These are phyloP conservation scores for Leishmania martiniquensis DNA, from an alignment of 208 protist species.

Conservation along the genomic window DNA sequence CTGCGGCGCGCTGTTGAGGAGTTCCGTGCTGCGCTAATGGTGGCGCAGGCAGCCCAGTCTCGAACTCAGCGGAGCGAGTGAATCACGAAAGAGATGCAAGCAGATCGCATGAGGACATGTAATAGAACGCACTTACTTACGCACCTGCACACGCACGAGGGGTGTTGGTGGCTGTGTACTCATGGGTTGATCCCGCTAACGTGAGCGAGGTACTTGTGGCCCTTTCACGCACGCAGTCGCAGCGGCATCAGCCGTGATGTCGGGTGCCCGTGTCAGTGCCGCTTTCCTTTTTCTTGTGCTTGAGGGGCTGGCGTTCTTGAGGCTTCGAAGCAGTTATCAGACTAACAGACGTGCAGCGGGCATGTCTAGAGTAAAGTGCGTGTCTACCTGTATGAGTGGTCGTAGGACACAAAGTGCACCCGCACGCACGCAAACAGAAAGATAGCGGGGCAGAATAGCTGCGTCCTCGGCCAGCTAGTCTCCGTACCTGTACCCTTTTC, in stretches of 20 bases:
- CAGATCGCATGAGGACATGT: not conserved
- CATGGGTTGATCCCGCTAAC: not conserved
- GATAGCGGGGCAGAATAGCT: not conserved
- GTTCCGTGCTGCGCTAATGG: slow-evolving; percentile 57
- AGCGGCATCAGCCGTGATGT: not conserved
- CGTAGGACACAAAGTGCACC: not conserved
- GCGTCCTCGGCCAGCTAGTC: not conserved
- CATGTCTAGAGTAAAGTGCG: not conserved
- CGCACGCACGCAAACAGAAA: too few species aligned
- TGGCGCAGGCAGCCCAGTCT: slow-evolving; percentile 45
- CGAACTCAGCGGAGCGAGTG: slow-evolving; percentile 28
- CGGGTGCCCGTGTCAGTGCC: not conserved
- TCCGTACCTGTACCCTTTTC: not conserved
- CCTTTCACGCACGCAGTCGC: not conserved
- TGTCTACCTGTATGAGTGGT: not conserved
- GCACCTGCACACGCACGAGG: not conserved
- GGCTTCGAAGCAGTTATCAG: not conserved
- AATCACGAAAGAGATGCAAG: not conserved
- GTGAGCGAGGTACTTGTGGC: not conserved
- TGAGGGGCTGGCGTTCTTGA: not conserved
- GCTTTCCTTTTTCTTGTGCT: not conserved
- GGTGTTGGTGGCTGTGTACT: too few species aligned
- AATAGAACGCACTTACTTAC: not conserved
- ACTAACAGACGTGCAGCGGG: not conserved
- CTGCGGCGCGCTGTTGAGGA: slow-evolving; percentile 70